Evolutionary conservation across 805 yeast genomes (phyloP), one percentile per base, ranked within the genome.

Genomic region (Yarrowia keelungensis): DNA sequence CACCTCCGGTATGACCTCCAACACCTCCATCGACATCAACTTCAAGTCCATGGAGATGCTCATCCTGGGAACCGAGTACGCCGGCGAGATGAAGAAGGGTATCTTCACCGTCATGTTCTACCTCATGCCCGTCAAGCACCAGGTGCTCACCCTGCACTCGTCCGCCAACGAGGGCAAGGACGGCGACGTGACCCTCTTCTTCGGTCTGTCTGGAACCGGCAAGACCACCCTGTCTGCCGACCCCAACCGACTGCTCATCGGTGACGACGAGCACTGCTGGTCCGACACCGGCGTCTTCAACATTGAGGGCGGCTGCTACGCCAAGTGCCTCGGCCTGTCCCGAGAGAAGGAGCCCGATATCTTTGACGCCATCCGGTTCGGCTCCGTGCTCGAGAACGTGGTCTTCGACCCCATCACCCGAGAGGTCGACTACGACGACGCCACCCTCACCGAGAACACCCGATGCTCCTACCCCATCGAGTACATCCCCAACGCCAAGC

Each of bases 211-310:
- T 56, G 99, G 99, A 80, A 94, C 99, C 58, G 99, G 99, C 80
- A 94, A 94, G 84, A 94, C 99, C 73, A 94, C 99, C 16, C 83
- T 94, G 75, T 90, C 97, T 74, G 98, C 98, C 68, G 98, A 94
- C 79, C 97, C 97, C 70, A 84, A 91, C 82, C 89, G 99, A 81
- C 82, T 86, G 79, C 86, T 94, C 79, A 94, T 94, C 78, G 99
- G 99, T 80, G 99, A 94, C 80, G 99, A 94, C 79, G 99, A 94
- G 83, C 99, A 94, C 84, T 94, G 98, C 84, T 94, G 99, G 99
- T 91, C 98, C 19, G 97, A 94, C 81, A 84, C 90, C 74, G 99
- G 99, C 83, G 98, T 94, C 70, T 94, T 94, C 89, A 95, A 95
- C 87, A 93, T 94, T 76, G 99, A 94, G 84, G 99, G 99, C 81